Base-by-base conservation (phyloP, 768 basidiomycete genomes). In the Royoungia palumana region DNA sequence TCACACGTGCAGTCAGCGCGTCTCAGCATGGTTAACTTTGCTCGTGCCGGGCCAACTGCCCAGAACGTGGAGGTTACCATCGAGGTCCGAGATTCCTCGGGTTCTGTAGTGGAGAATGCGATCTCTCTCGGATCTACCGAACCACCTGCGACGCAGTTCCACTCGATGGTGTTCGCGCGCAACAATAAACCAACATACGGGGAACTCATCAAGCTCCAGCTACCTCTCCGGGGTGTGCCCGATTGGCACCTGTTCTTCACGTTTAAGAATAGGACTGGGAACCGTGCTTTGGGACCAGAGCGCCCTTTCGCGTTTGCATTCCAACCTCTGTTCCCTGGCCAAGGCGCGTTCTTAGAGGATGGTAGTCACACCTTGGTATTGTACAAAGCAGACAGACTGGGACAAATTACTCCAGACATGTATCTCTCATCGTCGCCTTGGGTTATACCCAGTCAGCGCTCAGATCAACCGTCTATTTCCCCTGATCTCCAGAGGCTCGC, bases 241-340 rank as follows among this genome's bases (percentile, higher is more conserved):
- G 77, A 82, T 35, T 94, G 89, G 82, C 95, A 97, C 63, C 70
- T 98, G 13, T 97, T 95, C 76, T 89, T 98, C 71, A 91, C 91
- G 0, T 94, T 97, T 70, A 82, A 89, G 35, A 85, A 91, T 62
- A 85, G 86, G 32, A 72, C 70, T 37, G 77, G 75, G 12, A 77
- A 81, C 41, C 78, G 78, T 37, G 65, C 67, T 14, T 59, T 65
- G 47, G 75, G 70, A 34, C 62, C 71, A 3, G 93, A 94, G 38
- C 77, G 79, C 24, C 87, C 92, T 1, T 97, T 94, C 57, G 95
- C 93, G 1, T 96, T 95, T 59, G 92, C 87, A 3, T 96, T 87
- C 65, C 82, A 95, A 38, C 95, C 94, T 0, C 74, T 98, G 5
- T 87, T 91, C 58, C 83, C 84, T 0, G 82, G 87, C 47, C 74